Conservation (phyloP, 768 basidiomycete species). For the Kwoniella europaea region DNA sequence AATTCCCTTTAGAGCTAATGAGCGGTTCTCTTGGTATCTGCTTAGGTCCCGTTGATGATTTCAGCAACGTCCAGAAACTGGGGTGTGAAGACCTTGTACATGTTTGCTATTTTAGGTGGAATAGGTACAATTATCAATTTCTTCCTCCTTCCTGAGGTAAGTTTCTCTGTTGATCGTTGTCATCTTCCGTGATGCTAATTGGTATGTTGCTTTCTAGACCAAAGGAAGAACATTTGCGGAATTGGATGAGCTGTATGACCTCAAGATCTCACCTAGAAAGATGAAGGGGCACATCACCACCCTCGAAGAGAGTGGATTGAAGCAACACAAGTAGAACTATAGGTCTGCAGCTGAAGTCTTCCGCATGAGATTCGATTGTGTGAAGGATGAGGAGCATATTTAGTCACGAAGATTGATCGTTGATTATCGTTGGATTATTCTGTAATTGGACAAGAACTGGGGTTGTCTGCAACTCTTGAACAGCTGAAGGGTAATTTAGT, state of each 20-base stretch:
- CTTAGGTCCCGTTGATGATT: slow-evolving; percentile 13
- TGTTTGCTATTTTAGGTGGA: slow-evolving; percentile 33
- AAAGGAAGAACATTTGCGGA: slow-evolving; percentile 39
- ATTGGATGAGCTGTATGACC: slow-evolving; percentile 50
- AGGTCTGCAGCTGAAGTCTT: too few species aligned
- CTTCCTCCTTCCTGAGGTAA: slow-evolving; percentile 32
- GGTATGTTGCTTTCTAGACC: neutral
- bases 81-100: slow-evolving; percentile 35
- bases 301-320: slow-evolving; percentile 28
- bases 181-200: too few species aligned
- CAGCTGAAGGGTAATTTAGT: too few species aligned
- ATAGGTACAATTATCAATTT: slow-evolving; percentile 28
- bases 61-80: slow-evolving; percentile 22
- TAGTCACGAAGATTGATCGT: too few species aligned
- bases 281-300: slow-evolving; percentile 28
- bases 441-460: too few species aligned
- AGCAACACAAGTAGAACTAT: neutral
- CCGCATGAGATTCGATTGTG: too few species aligned
- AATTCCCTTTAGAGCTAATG: too few species aligned
- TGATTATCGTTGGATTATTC: too few species aligned
- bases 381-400: too few species aligned
- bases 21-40: too few species aligned
- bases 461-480: too few species aligned
- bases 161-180: neutral
- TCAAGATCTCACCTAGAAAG: slow-evolving; percentile 39